A percentile compares a stretch with the other conserved stretches of the same genome.
phyloP scores from a whole-genome alignment of 306 rosid genomes.

The Trifolium subterraneum region DNA sequence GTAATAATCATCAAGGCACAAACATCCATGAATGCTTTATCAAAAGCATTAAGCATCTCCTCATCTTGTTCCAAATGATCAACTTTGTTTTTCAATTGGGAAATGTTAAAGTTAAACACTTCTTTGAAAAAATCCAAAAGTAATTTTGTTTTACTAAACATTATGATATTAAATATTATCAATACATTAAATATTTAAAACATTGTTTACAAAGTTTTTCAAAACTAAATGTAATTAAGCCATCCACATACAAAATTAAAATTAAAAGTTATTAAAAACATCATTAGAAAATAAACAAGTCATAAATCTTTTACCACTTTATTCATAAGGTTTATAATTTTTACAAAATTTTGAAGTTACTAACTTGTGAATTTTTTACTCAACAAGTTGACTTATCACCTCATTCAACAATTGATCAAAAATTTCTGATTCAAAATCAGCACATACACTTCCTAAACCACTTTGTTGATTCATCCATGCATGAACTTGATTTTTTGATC shows the following conservation, averaged over 20 bases:
- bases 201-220: background rate
- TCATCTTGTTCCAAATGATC: background rate
- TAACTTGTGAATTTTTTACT: constrained; percentile 24
- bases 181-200: background rate
- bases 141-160: background rate
- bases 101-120: constrained; percentile 1
- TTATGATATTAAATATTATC: background rate
- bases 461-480: constrained; percentile 44
- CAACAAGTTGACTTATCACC: constrained; percentile 53
- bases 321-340: constrained; percentile 31
- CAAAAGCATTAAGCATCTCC: background rate
- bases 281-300: background rate
- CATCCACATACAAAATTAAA: background rate
- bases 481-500: constrained; percentile 50
- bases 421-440: constrained; percentile 57
- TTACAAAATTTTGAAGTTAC: constrained; percentile 29
- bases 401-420: constrained; percentile 63
- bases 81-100: background rate
- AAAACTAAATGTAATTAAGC: background rate
- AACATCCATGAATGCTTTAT: background rate
- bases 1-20: background rate
- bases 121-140: background rate
- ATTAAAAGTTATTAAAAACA: background rate
- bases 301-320: constrained; percentile 32
- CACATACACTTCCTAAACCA: constrained; percentile 50